Percentiles rank a stretch among this genome's conserved stretches.
Conservation (phyloP, 202 grass and related monocot genomes). For the Schoenoplectus triqueter region DNA sequence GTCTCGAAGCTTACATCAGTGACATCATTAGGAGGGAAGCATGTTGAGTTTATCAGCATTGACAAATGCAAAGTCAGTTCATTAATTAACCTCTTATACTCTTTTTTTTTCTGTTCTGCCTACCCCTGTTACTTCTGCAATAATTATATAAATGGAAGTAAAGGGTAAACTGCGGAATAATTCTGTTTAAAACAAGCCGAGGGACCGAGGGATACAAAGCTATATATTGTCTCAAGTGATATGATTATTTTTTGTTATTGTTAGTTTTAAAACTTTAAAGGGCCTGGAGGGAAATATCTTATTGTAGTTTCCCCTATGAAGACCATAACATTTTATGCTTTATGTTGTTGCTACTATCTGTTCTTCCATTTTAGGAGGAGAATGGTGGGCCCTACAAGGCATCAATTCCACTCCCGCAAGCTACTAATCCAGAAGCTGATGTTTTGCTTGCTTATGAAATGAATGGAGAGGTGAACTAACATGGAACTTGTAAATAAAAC, state of each 20-base stretch:
- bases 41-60: constrained; percentile 95
- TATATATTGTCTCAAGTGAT: neutral
- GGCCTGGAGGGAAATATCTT: neutral
- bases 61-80: constrained; percentile 96
- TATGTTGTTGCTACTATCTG: neutral
- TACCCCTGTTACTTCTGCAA: neutral
- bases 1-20: constrained; percentile 66
- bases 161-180: neutral
- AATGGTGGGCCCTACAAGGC: constrained; percentile 96
- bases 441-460: constrained; percentile 99
- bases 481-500: constrained; percentile 1
- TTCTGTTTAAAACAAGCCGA: neutral
- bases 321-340: neutral
- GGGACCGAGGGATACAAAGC: neutral
- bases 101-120: neutral
- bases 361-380: constrained; percentile 68
- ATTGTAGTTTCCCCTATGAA: constrained; percentile 15
- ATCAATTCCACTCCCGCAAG: constrained; percentile 89
- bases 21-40: constrained; percentile 82
- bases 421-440: constrained; percentile 73
- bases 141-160: neutral
- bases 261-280: neutral
- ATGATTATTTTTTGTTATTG: neutral
- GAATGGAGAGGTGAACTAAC: constrained; percentile 79
- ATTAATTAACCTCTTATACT: constrained; percentile 20